Evolutionary conservation across 2,329 filamentous ascomycete genomes (phyloP).

Genomic region (Metarhizium sp.): DNA sequence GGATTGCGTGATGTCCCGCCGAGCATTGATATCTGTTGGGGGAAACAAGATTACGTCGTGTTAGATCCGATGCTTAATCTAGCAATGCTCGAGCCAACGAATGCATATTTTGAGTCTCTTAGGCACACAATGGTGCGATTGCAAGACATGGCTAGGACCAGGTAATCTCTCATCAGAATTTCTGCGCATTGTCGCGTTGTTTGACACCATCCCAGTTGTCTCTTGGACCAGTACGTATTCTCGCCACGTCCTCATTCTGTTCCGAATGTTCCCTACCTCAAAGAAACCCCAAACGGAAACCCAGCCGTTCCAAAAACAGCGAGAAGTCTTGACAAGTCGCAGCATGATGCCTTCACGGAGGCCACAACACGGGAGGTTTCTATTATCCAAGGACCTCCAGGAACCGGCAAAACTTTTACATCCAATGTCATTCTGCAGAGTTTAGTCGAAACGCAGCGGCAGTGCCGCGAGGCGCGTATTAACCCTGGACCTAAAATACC

Average conservation of each 20-base stretch:
- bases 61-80: constrained; percentile 62
- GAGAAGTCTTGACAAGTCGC: constrained; percentile 56
- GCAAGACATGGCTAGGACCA: constrained; percentile 47
- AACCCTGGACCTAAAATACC: constrained; percentile 35
- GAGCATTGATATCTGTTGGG: constrained; percentile 64
- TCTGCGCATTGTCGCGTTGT: background rate
- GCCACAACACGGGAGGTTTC: constrained; percentile 66
- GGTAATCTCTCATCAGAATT: constrained; percentile 30
- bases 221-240: constrained; percentile 53
- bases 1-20: constrained; percentile 27
- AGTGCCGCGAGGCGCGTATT: constrained; percentile 27
- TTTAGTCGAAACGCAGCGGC: constrained; percentile 43
- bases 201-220: constrained; percentile 31
- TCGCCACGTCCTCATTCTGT: constrained; percentile 24
- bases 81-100: constrained; percentile 69
- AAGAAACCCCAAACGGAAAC: background rate
- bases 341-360: constrained; percentile 55
- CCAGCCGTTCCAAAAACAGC: constrained; percentile 3
- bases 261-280: constrained; percentile 20
- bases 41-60: constrained; percentile 43
- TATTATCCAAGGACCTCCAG: constrained; percentile 75
- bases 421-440: constrained; percentile 57
- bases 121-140: constrained; percentile 65
- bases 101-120: constrained; percentile 68
- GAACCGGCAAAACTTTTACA: constrained; percentile 68